Conservation (phyloP, 768 basidiomycete species). For the Pulveroboletus ravenelii region DNA sequence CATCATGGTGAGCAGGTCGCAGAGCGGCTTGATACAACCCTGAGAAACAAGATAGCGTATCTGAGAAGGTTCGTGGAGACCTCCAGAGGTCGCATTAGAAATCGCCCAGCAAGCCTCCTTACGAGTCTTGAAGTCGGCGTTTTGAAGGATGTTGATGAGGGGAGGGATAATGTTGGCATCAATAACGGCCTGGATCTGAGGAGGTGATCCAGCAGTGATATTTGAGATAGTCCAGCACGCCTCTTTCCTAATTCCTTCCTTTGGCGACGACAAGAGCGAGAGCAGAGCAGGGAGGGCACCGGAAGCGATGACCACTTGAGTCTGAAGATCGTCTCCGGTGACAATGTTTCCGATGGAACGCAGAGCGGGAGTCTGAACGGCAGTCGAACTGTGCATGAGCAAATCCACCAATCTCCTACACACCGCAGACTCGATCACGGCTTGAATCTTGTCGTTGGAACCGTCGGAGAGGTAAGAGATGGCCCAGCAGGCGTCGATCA, state of each 20-base stretch:
- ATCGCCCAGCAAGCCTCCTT: constrained; percentile 99
- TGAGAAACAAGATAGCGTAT: constrained; percentile 97
- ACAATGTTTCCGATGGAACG: constrained; percentile 99
- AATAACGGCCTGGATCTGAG: constrained; percentile 95
- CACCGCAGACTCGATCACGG: constrained; percentile 97
- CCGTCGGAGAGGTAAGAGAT: constrained; percentile 99
- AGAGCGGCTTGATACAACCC: constrained; percentile 98
- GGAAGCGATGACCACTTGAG: constrained; percentile 97
- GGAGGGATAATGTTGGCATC: constrained; percentile 98
- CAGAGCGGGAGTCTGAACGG: constrained; percentile 96
- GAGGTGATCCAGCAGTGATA: constrained; percentile 93
- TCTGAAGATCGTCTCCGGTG: constrained; percentile 98
- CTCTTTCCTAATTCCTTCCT: constrained; percentile 98
- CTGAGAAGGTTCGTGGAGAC: constrained; percentile 91
- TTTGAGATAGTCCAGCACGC: constrained; percentile 99
- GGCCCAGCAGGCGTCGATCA: constrained; percentile 99
- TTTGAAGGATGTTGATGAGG: constrained; percentile 94
- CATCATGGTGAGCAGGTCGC: constrained; percentile 95
- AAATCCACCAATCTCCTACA: constrained; percentile 96
- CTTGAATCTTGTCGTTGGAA: constrained; percentile 99
- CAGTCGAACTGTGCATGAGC: constrained; percentile 90
- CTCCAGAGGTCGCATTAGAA: constrained; percentile 97
- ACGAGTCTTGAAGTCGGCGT: constrained; percentile 98
- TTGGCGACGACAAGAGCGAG: constrained; percentile 88
- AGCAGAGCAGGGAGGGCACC: constrained; percentile 95